Base-by-base conservation (phyloP, 345 rosid genomes). In the Sisymbrium altissimum region DNA sequence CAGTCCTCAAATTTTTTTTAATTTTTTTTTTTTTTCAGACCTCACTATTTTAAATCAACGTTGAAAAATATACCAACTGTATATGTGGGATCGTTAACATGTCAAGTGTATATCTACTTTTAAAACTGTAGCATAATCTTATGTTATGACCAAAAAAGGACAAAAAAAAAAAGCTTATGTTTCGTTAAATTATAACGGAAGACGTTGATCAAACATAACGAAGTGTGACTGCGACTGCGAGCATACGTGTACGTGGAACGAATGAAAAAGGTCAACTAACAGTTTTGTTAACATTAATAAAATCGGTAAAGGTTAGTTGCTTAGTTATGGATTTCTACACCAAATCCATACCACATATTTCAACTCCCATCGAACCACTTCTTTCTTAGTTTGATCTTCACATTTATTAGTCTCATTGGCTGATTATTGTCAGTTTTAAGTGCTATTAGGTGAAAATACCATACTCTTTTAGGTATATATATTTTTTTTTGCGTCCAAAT, bases 281-380 rank as follows among this genome's bases (percentile, higher is more conserved):
- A 61, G 2, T 69, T 60, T 23, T 9, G 11, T 63, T 2, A 25
- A 27, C 54, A 38, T 27, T 25, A 1, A 25, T 11, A 36, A 39
- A 27, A 19, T 48, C 3, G 10, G 25, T 19, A 64, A 46, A 46
- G 54, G 19, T 76, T 70, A 18, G 74, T 58, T 70, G 25, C 15
- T 68, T 55, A 54, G 66, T 58, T 58, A 48, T 68, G 36, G 50
- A 53, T 38, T 68, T 62, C 14, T 64, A 44, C 64, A 76, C 80
- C 80, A 76, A 76, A 76, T 76, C 75, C 80, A 64, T 64, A 64
- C 59, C 58, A 53, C 46, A 70, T 14, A 45, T 55, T 76, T 70
- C 80, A 76, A 70, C 80, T 70, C 53, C 60, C 66, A 62, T 64
- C 7, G 60, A 70, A 76, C 80, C 71, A 64, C 71, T 70, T 69